A percentile compares a stretch with the other conserved stretches of the same genome.
These are phyloP conservation scores for Phytopythium chamaehyphon DNA, from an alignment of 352 stramenopile species.

Conservation along the genomic window DNA sequence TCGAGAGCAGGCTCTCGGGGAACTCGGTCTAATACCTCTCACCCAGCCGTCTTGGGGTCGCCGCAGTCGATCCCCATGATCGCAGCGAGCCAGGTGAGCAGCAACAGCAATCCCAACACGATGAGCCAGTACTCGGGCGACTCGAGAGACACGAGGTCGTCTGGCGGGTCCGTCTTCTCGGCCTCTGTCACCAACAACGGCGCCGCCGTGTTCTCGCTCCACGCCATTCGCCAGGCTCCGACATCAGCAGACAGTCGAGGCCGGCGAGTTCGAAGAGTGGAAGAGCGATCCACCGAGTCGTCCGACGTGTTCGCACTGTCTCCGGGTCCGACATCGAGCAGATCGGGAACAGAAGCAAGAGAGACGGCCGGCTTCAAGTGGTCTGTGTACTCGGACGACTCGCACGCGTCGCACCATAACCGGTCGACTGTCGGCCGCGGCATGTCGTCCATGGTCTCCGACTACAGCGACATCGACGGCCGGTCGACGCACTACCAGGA, in stretches of 20 bases:
- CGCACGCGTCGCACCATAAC: neutral
- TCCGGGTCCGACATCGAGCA: neutral
- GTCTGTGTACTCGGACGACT: conserved; percentile 7
- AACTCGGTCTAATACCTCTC: neutral
- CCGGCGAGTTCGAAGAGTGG: neutral
- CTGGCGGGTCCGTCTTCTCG: conserved; percentile 6
- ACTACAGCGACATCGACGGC: conserved; percentile 7
- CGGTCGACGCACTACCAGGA: conserved; percentile 1
- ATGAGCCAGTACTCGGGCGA: conserved; percentile 2
- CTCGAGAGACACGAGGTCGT: conserved; percentile 4
- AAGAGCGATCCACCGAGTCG: neutral
- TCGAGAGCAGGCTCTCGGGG: neutral
- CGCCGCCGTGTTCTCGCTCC: conserved; percentile 3
- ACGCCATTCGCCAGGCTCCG: neutral
- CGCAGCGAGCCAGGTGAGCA: conserved; percentile 1
- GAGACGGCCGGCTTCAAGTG: conserved; percentile 1
- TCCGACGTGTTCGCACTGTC: neutral
- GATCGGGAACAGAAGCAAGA: neutral
- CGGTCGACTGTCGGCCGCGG: conserved; percentile 3
- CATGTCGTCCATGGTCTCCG: conserved; percentile 6
- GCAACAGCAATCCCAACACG: neutral
- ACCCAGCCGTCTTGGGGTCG: neutral
- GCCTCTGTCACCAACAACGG: conserved; percentile 2
- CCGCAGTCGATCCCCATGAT: conserved; percentile 1
- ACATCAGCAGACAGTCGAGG: neutral